Conservation (phyloP, 495 filamentous ascomycete species). For the Xylaria telfairii region DNA sequence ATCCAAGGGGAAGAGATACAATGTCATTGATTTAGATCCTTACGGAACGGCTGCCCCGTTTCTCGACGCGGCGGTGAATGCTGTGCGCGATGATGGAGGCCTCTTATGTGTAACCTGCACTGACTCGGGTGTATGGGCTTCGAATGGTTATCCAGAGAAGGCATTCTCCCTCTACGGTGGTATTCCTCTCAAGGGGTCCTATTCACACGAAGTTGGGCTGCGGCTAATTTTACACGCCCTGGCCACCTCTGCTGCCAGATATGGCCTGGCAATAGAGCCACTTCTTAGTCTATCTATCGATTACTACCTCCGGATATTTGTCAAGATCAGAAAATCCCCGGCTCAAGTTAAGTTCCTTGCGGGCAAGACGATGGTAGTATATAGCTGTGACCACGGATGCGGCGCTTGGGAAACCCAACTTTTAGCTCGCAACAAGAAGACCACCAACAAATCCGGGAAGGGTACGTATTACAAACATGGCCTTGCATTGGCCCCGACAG, state of each 20-base stretch:
- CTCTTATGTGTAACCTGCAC: conserved; percentile 96
- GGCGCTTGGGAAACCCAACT: conserved; percentile 84
- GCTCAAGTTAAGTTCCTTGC: conserved; percentile 86
- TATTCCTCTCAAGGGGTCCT: conserved; percentile 77
- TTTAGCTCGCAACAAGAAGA: conserved; percentile 67
- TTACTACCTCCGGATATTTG: conserved; percentile 91
- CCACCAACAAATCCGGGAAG: conserved; percentile 70
- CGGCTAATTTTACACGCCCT: conserved; percentile 83
- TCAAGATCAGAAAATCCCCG: conserved; percentile 78
- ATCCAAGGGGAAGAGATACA: conserved; percentile 62
- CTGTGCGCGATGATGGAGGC: conserved; percentile 80
- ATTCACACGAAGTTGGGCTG: conserved; percentile 88
- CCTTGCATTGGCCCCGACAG: conserved; percentile 70
- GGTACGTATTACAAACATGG: conserved; percentile 74
- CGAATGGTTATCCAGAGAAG: conserved; percentile 91
- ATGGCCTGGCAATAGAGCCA: conserved; percentile 91
- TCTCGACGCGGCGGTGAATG: conserved; percentile 86
- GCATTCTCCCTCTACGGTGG: conserved; percentile 90
- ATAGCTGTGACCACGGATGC: conserved; percentile 88
- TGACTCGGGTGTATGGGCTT: conserved; percentile 92
- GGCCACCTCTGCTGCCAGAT: conserved; percentile 77
- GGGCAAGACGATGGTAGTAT: conserved; percentile 90
- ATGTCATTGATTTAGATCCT: conserved; percentile 96
- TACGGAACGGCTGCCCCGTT: conserved; percentile 93
- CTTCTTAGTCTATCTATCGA: conserved; percentile 92